Percentiles rank a stretch among this genome's conserved stretches.
Evolutionary conservation across 176 grass and related monocot species (phyloP).

Genomic region (Puya raimondii): DNA sequence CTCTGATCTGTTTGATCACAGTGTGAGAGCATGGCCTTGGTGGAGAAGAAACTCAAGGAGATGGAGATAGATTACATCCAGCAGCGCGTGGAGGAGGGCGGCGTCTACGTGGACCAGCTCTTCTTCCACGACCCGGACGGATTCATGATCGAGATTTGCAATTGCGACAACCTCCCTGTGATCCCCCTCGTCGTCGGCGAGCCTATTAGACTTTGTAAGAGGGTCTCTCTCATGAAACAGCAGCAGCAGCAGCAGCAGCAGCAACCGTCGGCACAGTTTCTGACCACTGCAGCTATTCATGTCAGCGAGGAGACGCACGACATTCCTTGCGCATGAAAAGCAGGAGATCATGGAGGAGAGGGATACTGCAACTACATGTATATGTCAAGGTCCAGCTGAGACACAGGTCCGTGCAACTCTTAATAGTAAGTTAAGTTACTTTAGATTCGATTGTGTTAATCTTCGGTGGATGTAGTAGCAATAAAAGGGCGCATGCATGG

Average conservation of each 20-base stretch:
- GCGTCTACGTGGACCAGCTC: slow-evolving; percentile 66
- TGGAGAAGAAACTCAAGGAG: slow-evolving; percentile 64
- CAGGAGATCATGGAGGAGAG: neutral
- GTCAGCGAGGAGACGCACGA: slow-evolving; percentile 51
- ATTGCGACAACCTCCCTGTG: slow-evolving; percentile 70
- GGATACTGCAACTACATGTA: neutral
- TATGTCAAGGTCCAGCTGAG: no score
- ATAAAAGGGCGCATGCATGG: no score
- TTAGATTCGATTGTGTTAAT: no score
- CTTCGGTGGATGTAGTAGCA: no score
- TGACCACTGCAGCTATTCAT: slow-evolving; percentile 19
- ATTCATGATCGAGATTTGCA: slow-evolving; percentile 93
- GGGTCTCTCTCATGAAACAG: slow-evolving; percentile 16
- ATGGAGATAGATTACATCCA: slow-evolving; percentile 36
- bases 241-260: slow-evolving; percentile 19
- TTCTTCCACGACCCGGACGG: slow-evolving; percentile 98
- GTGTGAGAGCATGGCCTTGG: slow-evolving; percentile 64
- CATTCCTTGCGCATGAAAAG: slow-evolving; percentile 40
- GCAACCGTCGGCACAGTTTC: neutral
- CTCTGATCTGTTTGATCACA: slow-evolving; percentile 11
- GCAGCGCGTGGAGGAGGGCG: slow-evolving; percentile 50
- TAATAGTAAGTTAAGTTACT: no score
- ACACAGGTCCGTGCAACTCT: no score
- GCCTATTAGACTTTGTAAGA: slow-evolving; percentile 34
- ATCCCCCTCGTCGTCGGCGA: slow-evolving; percentile 41